These are phyloP conservation scores for Trichomonascaceae sp. DNA, from an alignment of 1,139 yeast genomes.

Conservation along the genomic window DNA sequence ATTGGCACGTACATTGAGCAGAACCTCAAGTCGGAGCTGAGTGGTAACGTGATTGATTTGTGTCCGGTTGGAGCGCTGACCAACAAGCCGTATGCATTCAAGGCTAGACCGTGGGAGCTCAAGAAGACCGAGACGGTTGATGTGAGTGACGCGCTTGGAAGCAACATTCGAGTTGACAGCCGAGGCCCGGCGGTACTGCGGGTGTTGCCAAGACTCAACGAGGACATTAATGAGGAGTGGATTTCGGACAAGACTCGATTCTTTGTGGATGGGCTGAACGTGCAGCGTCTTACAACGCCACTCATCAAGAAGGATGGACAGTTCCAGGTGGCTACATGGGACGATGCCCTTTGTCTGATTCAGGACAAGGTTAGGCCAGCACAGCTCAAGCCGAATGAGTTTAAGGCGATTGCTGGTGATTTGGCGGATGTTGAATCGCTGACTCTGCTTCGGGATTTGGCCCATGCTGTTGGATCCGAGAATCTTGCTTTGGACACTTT, in stretches of 20 bases:
- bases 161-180: constrained; percentile 73
- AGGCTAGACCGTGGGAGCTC: constrained; percentile 90
- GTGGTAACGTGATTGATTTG: constrained; percentile 78
- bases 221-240: constrained; percentile 87
- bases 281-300: constrained; percentile 78
- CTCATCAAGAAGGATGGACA: constrained; percentile 58
- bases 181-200: constrained; percentile 86
- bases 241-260: constrained; percentile 78
- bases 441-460: constrained; percentile 69
- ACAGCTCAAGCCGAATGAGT: constrained; percentile 54
- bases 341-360: constrained; percentile 64
- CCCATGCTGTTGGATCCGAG: constrained; percentile 69
- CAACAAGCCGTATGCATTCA: constrained; percentile 80
- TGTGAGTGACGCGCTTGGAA: constrained; percentile 74
- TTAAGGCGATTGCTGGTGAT: constrained; percentile 76
- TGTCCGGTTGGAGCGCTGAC: constrained; percentile 93
- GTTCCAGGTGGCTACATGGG: constrained; percentile 77
- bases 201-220: constrained; percentile 75
- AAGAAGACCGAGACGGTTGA: constrained; percentile 83
- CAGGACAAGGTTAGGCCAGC: constrained; percentile 49
- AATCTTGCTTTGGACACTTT: constrained; percentile 54
- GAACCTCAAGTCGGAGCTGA: constrained; percentile 73
- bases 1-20: constrained; percentile 83
- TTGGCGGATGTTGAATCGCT: constrained; percentile 72
- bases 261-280: constrained; percentile 76